Evolutionary conservation across 495 filamentous ascomycete species (phyloP).

Genomic region (Xylaria cubensis): DNA sequence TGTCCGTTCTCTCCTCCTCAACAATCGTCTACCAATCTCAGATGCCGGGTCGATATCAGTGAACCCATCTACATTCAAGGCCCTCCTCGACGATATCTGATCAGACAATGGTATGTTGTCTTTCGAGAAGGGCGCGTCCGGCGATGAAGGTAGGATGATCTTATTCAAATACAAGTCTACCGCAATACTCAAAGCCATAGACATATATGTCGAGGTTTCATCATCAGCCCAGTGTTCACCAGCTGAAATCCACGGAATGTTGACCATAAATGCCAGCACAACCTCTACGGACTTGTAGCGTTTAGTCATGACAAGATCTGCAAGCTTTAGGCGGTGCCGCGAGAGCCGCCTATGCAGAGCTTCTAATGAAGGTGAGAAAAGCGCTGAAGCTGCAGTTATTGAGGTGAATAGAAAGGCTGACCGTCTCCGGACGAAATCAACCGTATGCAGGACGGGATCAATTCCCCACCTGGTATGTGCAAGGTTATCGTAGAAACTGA

Average conservation of each 20-base stretch:
- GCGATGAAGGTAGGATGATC: slow-evolving; percentile 62
- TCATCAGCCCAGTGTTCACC: slow-evolving; percentile 72
- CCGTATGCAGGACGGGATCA: slow-evolving; percentile 68
- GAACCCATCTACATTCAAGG: slow-evolving; percentile 71
- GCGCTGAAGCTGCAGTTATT: slow-evolving; percentile 66
- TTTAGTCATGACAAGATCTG: slow-evolving; percentile 62
- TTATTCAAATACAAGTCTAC: slow-evolving; percentile 74
- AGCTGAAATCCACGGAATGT: slow-evolving; percentile 77
- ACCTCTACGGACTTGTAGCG: slow-evolving; percentile 74
- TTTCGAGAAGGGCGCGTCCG: slow-evolving; percentile 55
- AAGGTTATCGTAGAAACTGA: slow-evolving; percentile 71
- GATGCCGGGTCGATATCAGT: slow-evolving; percentile 65
- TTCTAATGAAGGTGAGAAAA: slow-evolving; percentile 67
- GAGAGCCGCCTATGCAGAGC: slow-evolving; percentile 68
- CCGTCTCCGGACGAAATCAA: slow-evolving; percentile 66
- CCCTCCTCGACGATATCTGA: slow-evolving; percentile 68
- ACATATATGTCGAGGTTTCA: slow-evolving; percentile 73
- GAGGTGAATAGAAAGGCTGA: slow-evolving; percentile 77
- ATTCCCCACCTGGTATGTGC: slow-evolving; percentile 78
- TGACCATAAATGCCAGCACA: slow-evolving; percentile 77
- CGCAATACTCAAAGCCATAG: slow-evolving; percentile 71
- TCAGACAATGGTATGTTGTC: slow-evolving; percentile 64
- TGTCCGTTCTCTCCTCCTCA: slow-evolving; percentile 69
- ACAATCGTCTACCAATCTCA: slow-evolving; percentile 62
- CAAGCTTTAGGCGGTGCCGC: slow-evolving; percentile 68